Evolutionary conservation across 2,329 filamentous ascomycete genomes (phyloP).

Genomic region (Penicillium paneum): DNA sequence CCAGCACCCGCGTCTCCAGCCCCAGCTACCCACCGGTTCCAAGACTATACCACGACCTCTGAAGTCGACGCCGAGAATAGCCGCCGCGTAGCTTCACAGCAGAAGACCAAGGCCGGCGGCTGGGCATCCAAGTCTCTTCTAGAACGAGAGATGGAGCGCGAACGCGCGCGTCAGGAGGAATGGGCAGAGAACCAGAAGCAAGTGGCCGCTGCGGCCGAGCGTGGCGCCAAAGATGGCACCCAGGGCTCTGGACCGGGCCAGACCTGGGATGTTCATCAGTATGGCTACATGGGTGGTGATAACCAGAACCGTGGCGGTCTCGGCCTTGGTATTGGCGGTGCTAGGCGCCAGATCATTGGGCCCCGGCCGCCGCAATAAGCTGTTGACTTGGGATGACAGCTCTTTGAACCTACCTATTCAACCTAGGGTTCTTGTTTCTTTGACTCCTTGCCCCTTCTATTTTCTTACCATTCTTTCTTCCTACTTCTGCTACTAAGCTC

Average conservation of each 20-base stretch:
- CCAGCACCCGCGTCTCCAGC: constrained; percentile 46
- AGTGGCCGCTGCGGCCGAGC: constrained; percentile 46
- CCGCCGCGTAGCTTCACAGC: constrained; percentile 53
- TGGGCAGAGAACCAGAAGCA: constrained; percentile 62
- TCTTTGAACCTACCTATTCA: background rate
- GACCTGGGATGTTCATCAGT: constrained; percentile 63
- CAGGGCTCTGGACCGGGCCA: constrained; percentile 49
- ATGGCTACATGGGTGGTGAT: constrained; percentile 62
- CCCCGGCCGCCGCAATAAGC: constrained; percentile 51
- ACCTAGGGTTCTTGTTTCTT: constrained; percentile 4
- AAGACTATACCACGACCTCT: constrained; percentile 51
- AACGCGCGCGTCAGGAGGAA: constrained; percentile 61
- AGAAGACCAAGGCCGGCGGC: constrained; percentile 57
- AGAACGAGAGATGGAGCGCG: constrained; percentile 65
- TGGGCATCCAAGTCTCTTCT: constrained; percentile 63
- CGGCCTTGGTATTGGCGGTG: constrained; percentile 53
- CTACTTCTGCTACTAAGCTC: background rate
- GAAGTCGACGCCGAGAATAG: constrained; percentile 57
- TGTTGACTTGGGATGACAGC: background rate
- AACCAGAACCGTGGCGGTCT: constrained; percentile 56
- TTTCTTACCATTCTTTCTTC: background rate
- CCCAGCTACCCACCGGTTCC: constrained; percentile 40
- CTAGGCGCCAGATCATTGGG: constrained; percentile 61
- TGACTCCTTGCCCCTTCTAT: background rate
- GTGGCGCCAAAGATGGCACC: constrained; percentile 40